phyloP scores from a whole-genome alignment of 352 stramenopile species.

The Globisporangium irregulare region DNA sequence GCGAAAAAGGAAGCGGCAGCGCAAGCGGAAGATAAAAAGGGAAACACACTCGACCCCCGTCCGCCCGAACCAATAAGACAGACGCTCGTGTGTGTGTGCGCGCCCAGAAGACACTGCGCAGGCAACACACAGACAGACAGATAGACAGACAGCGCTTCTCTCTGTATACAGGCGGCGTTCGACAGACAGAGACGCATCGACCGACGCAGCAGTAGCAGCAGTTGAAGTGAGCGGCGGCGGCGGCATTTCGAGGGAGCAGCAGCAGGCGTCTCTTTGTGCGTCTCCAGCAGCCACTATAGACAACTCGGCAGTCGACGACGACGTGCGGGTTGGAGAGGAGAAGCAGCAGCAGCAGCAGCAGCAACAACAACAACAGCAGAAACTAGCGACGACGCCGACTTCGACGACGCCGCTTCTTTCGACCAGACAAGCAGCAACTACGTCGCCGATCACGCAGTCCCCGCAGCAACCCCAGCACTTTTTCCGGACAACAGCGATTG shows the following conservation, averaged over 20 bases:
- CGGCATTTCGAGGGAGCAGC: conserved; percentile 2
- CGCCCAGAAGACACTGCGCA: not conserved
- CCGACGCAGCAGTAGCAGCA: not conserved
- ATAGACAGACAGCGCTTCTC: not conserved
- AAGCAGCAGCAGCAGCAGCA: conserved; percentile 23
- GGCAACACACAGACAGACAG: not conserved
- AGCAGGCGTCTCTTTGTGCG: not conserved
- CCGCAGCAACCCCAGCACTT: conserved; percentile 19
- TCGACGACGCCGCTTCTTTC: conserved; percentile 18
- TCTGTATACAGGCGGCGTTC: not conserved
- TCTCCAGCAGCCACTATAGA: conserved; percentile 35
- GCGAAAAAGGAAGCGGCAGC: conserved; percentile 46
- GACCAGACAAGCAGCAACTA: conserved; percentile 10
- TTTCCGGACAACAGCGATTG: conserved; percentile 42
- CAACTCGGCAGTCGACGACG: conserved; percentile 31
- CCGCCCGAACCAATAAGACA: conserved; percentile 6
- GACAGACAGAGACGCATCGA: not conserved
- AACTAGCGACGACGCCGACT: conserved; percentile 16
- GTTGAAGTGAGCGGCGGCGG: conserved; percentile 6
- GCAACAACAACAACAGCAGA: conserved; percentile 16
- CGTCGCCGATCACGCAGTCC: conserved; percentile 23
- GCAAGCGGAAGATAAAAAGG: conserved; percentile 22
- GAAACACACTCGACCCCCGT: not conserved
- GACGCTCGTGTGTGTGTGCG: not conserved
- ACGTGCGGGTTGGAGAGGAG: conserved; percentile 36